Base-by-base conservation (phyloP, 139 green algal species). In the Bryopsis sp. region DNA sequence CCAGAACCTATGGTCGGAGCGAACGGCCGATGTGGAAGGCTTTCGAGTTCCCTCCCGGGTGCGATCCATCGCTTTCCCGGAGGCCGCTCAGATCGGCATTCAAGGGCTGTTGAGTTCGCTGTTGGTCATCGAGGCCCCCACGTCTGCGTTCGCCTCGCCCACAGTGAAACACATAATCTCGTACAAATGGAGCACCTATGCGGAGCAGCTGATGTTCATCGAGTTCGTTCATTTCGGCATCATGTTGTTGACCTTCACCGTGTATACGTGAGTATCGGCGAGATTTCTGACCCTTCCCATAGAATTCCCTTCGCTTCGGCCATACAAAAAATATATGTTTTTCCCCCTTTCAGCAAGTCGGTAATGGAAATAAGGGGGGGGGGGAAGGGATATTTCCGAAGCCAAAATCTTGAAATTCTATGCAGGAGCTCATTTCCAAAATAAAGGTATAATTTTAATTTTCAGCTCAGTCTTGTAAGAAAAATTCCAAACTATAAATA, bases 131-230 rank as follows among this genome's bases (percentile, higher is more conserved):
- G 62, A 37, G 5, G 37, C 39, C 19, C 15, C 4, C 4, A 5
- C 39, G 7, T 3, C 15, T 4, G 28, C 24, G 5, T 69, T 69
- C 37, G 39, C 38, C 37, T 54, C 62, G 6, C 37, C 37, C 22
- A 38, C 62, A 6, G 3, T 69, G 5, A 50, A 69, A 54, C 3
- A n/a, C 35, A 54, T 69, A 35, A 37, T 69, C 19, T 32, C 62
- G 19, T 37, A 69, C 37, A 69, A 69, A 54, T 69, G 62, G 62
- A 54, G n/a, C n/a, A n/a, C n/a, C 22, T 69, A 69, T 54, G 62
- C 62, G 24, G 37, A 35, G 11, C 5, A 4, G 8, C 7, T 58
- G 39, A 34, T 69, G 3, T 6, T 8, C 24, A 35, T 28, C n/a
- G 62, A 69, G 26, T 54, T 69, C 22, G 19, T 15, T 8, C 22